Evolutionary conservation across 345 rosid species (phyloP).

Genomic region (Moringa oleifera): DNA sequence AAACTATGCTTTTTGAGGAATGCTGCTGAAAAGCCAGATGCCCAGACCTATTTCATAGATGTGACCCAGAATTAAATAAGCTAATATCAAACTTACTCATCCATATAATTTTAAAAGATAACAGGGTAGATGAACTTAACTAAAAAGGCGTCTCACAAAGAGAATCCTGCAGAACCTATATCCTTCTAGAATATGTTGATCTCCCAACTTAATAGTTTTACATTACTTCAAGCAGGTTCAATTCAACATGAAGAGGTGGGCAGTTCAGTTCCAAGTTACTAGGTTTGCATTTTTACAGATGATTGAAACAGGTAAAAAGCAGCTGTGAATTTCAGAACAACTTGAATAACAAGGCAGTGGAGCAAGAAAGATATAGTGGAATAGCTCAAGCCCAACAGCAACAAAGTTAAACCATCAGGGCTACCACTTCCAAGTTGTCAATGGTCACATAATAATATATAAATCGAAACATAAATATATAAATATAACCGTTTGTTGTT

Average conservation of each 20-base stretch:
- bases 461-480: too few species aligned
- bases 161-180: not conserved
- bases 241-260: not conserved
- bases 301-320: too few species aligned
- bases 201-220: not conserved
- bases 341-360: too few species aligned
- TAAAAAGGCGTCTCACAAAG: not conserved
- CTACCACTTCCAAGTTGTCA: too few species aligned
- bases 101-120: not conserved
- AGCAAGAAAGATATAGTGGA: too few species aligned
- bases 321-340: too few species aligned
- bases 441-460: too few species aligned
- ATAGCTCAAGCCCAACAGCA: too few species aligned
- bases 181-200: not conserved
- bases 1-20: constrained; percentile 81
- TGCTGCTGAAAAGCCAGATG: constrained; percentile 95
- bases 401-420: too few species aligned
- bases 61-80: constrained; percentile 9
- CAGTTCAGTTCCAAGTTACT: too few species aligned
- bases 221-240: not conserved
- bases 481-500: not conserved
- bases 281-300: too few species aligned
- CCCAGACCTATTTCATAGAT: constrained; percentile 73
- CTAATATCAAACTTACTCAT: not conserved
- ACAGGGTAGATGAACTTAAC: not conserved